Evolutionary conservation across 1,284 basidiomycete genomes (phyloP), one percentile per base, ranked within the genome.

Genomic region (Rhodotorula sp.): DNA sequence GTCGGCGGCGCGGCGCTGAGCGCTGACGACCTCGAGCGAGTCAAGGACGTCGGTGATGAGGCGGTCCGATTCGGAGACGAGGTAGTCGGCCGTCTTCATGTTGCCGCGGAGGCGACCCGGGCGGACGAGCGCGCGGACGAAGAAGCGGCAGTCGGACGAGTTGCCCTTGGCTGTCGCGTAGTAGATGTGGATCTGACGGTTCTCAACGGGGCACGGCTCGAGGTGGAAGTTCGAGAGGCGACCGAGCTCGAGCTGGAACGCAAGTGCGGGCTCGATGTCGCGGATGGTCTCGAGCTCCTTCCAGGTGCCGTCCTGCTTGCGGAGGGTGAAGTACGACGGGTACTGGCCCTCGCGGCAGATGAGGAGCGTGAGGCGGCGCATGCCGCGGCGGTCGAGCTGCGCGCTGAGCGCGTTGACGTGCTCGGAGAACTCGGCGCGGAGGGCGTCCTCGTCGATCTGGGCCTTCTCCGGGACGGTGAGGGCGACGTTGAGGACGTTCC

Each of bases 221-320:
- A 99, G 88, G 82, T 97, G 93, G 85, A 98, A 99, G 85, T 97
- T 92, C 56, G 94, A 96, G 74, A 99, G 86, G 64, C 97, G 91
- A 82, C 90, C 91, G 68, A 99, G 89, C 83, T 99, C 97, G 64
- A 99, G 88, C 84, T 99, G 97, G 88, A 94, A 99, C 50, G 97
- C 97, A 62, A 99, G 86, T 52, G 97, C 97, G 44, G 97, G 97
- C 82, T 99, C 97, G 75, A 98, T 94, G 85, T 99, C 97, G 82
- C 96, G 91, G 81, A 99, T 97, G 17, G 94, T 90, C 81, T 93
- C 89, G 82, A 98, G 93, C 86, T 99, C 97, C 72, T 86, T 87
- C 97, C 97, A 99, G 23, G 82, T 81, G 42, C 88, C 90, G 61
- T 88, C 82, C 78, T 87, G 85, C 68, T 89, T 87, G 73, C 97